Evolutionary conservation across 805 yeast genomes (phyloP), one percentile per base, ranked within the genome.

Genomic region (Kodamaea fukazawae): DNA sequence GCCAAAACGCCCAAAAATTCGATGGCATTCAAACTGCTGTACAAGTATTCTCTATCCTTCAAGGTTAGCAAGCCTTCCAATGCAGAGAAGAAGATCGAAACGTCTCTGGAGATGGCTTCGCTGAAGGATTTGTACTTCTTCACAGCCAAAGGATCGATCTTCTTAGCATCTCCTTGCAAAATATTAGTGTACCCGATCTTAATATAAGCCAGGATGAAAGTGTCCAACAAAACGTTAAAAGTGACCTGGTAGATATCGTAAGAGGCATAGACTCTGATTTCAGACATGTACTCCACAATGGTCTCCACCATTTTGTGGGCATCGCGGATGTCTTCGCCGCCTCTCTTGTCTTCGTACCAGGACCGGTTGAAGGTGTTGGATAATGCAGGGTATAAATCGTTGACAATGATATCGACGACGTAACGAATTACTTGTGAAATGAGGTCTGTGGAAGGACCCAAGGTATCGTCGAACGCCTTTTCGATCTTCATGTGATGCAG

Each of bases 371-470:
- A 86, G 2, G 86, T 68, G 36, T 70, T 68, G 3, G 75, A 67
- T 43, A 82, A 76, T 2, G 86, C 83, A 4, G 74, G 76, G 38
- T 69, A 71, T 44, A 86, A 65, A 63, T 88, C 96, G 50, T 81
- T 84, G 54, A 82, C 75, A 38, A 87, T 81, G 29, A 88, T 77
- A 15, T 72, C 76, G 36, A 83, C 76, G 40, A 88, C 76, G 29
- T 76, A 70, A 47, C 83, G 78, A 18, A 88, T 86, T 22, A 86
- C 78, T 44, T 78, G 79, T 5, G 88, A 87, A 63, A 79, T 86
- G 7, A 91, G 86, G 50, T 87, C 95, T 41, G 83, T 76, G n/a
- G 81, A 81, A 25, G 72, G 76, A 38, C 76, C 80, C 40, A 86
- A 67, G 10, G 75, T 70, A 28, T 61, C 63, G 34, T 59, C 62